Conservation (phyloP, 495 filamentous ascomycete genomes). For the Talaromyces wortmannii region DNA sequence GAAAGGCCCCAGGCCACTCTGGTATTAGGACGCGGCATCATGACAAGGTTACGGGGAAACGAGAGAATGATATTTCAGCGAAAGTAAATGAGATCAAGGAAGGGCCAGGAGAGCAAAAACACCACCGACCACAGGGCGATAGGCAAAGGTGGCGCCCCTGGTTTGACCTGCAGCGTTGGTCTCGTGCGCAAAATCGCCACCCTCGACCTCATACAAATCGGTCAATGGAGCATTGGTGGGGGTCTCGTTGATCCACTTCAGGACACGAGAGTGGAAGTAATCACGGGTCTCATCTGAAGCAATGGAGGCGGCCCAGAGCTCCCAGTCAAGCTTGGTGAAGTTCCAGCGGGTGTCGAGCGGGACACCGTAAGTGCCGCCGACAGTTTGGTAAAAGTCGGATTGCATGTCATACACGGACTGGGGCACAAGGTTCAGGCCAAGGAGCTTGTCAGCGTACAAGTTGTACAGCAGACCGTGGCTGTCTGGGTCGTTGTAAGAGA, state of each 20-base stretch:
- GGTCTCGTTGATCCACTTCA: slow-evolving; percentile 47
- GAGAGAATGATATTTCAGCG: too few relatives aligned
- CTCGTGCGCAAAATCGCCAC: slow-evolving; percentile 17
- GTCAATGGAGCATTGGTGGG: slow-evolving; percentile 46
- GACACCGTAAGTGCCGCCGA: slow-evolving; percentile 36
- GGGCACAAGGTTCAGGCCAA: slow-evolving; percentile 38
- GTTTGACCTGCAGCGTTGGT: neutral
- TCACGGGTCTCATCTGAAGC: slow-evolving; percentile 27
- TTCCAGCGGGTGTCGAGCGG: slow-evolving; percentile 43
- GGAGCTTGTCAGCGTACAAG: slow-evolving; percentile 39
- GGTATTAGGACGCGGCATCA: too few relatives aligned
- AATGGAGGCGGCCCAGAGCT: slow-evolving; percentile 43
- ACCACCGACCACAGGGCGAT: slow-evolving; percentile 49
- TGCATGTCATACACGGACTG: slow-evolving; percentile 48
- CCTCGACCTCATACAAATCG: slow-evolving; percentile 44
- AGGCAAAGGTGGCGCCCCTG: slow-evolving; percentile 31
- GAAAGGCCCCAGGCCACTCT: too few relatives aligned
- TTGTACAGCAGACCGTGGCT: slow-evolving; percentile 43
- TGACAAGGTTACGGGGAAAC: too few relatives aligned
- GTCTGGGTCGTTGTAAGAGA: slow-evolving; percentile 56
- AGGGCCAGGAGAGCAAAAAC: slow-evolving; percentile 36
- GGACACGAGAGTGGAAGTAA: slow-evolving; percentile 39
- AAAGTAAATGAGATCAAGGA: neutral
- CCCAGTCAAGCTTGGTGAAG: slow-evolving; percentile 44
- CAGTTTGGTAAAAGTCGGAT: slow-evolving; percentile 41